Conservation (phyloP, 2,329 filamentous ascomycete species). For the Ophidiomyces ophidiicola region DNA sequence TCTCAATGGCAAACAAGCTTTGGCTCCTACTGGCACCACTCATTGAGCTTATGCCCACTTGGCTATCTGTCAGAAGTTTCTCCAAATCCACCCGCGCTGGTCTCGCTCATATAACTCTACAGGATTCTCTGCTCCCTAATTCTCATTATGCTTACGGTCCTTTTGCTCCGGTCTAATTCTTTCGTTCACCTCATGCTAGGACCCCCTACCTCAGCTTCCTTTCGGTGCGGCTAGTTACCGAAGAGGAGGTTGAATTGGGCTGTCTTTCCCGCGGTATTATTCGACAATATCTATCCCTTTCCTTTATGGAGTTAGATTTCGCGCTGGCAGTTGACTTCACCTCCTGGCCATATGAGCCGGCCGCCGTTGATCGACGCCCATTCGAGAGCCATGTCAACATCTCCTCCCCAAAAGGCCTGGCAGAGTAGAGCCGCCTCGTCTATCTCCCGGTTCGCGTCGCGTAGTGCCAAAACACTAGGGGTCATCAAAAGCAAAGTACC, state of each 20-base stretch:
- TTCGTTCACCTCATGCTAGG: background rate
- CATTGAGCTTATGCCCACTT: too few relatives aligned
- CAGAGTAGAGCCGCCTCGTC: background rate
- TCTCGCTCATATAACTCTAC: background rate
- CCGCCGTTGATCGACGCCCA: background rate
- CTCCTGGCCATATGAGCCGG: too few relatives aligned
- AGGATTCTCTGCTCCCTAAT: background rate
- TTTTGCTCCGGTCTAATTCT: conserved; percentile 1
- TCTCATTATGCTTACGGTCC: conserved; percentile 1
- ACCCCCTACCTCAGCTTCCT: background rate
- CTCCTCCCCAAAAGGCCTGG: background rate
- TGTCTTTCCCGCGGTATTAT: too few relatives aligned
- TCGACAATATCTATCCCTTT: too few relatives aligned
- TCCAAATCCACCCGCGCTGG: background rate
- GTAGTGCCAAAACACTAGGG: background rate
- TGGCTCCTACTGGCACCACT: too few relatives aligned
- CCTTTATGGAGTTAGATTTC: too few relatives aligned
- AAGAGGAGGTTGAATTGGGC: too few relatives aligned
- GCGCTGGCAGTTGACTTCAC: too few relatives aligned
- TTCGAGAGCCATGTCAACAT: background rate
- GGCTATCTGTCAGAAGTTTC: too few relatives aligned
- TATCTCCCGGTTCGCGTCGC: conserved; percentile 1
- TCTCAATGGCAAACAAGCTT: too few relatives aligned
- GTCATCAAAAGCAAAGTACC: conserved; percentile 27
- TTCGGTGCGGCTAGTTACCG: too few relatives aligned